Base-by-base conservation (phyloP, 306 rosid species). In the Ziziphus jujuba region DNA sequence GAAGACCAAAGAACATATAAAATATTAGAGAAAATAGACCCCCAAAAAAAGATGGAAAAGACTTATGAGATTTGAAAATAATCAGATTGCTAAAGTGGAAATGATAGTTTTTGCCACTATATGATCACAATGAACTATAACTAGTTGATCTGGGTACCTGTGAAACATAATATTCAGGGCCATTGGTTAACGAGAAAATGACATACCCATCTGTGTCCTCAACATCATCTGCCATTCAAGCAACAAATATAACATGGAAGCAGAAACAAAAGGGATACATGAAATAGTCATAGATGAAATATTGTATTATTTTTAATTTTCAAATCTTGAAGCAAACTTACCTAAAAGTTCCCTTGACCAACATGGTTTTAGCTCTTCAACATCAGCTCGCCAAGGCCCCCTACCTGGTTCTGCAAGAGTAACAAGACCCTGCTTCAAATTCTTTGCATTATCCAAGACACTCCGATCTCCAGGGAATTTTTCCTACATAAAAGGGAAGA, bases 151-250 rank as follows among this genome's bases (percentile, higher is more conserved):
- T 14, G 50, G 45, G 66, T 90, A 93, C 99, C 99, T 93, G 99
- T 15, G 96, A 90, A 69, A 93, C 89, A 74, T 93, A 96, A 77
- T 90, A 93, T 79, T 90, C 98, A 0, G 98, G 97, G 43, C 98
- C 98, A 66, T 84, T 91, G 25, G 98, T 93, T 66, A 93, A 80
- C 1, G 98, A 90, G 79, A 93, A 87, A 60, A 81, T 84, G 81
- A 93, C 90, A 73, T 75, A 90, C 1, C 99, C 99, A 20, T 84
- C 90, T 22, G 93, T 87, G 81, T 79, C 84, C 75, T 83, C 90
- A 16, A 75, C 91, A 53, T 80, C 87, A 2, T 85, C 99, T 88
- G 89, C 74, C n/a, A 81, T 23, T 44, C 75, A 71, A 70, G 55
- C 38, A 52, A 71, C 34, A 76, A 48, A 57, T 34, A 47, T 43